phyloP scores from a whole-genome alignment of 352 stramenopile species.

The Globisporangium emineosum region DNA sequence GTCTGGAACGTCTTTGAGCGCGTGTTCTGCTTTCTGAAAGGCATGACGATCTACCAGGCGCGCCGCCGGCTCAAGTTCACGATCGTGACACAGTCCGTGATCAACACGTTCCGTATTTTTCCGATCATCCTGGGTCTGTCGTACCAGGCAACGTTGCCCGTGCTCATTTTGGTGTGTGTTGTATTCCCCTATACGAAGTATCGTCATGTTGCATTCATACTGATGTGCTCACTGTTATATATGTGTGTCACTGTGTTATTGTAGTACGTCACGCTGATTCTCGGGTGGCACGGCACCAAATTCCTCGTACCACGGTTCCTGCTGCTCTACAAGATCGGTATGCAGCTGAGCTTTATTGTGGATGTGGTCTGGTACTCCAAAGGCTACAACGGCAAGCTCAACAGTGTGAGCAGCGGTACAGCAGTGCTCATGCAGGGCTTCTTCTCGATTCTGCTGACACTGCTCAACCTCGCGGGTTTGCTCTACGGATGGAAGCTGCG shows the following conservation, averaged over 20 bases:
- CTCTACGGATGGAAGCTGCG: conserved; percentile 88
- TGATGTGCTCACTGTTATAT: background rate
- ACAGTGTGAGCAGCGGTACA: conserved; percentile 64
- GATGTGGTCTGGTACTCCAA: conserved; percentile 87
- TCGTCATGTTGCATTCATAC: background rate
- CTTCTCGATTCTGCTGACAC: conserved; percentile 76
- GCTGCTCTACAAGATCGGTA: conserved; percentile 88
- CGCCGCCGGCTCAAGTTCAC: conserved; percentile 81
- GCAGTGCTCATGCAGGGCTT: conserved; percentile 85
- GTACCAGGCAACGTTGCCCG: conserved; percentile 78
- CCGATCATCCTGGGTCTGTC: conserved; percentile 84
- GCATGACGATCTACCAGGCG: conserved; percentile 87
- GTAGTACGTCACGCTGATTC: conserved; percentile 80
- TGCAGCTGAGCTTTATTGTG: conserved; percentile 81
- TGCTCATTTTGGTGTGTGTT: conserved; percentile 68
- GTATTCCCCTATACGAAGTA: background rate
- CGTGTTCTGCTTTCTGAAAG: conserved; percentile 87
- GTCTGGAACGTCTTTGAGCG: conserved; percentile 81
- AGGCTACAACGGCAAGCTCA: conserved; percentile 86
- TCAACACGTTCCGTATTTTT: conserved; percentile 83
- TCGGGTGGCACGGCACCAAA: conserved; percentile 88
- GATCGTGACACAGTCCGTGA: conserved; percentile 79
- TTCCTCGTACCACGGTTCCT: conserved; percentile 84
- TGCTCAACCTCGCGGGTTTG: conserved; percentile 76
- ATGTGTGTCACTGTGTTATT: background rate